Base-by-base conservation (phyloP, 148 eudicot genomes). In the Camellia lanceoleosa region DNA sequence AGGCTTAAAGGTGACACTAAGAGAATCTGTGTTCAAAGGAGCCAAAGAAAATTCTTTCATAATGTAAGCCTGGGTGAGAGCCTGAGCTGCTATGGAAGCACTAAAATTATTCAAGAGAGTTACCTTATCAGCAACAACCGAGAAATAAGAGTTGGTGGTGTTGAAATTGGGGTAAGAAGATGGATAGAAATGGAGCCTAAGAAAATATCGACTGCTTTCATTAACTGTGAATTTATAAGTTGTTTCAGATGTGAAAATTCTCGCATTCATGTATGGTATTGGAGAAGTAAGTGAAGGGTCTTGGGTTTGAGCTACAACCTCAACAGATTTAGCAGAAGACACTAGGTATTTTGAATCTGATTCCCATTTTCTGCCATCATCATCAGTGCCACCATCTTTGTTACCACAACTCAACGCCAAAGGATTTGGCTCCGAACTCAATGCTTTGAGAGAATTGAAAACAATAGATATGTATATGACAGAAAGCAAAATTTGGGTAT, bases 151-250 rank as follows among this genome's bases (percentile, higher is more conserved):
- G 56, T 85, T 82, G 5, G 84, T 80, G 1, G 87, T 70, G 65
- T 88, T 79, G 77, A 72, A 82, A 18, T 91, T 82, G 1, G 82
- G 81, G 71, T 92, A 94, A 1, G 87, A 12, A 5, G 90, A 83
- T 12, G 97, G 98, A 81, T 94, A 92, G 54, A 94, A 94, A 82
- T 91, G 89, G 10, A 94, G 87, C 2, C 98, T 82, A 1, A 94
- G 77, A 41, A 86, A 80, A 62, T 85, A 84, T 0, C 92, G 84
- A 0, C 84, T 30, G 3, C 84, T 71, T 1, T 88, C 78, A 67
- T 84, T 89, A 11, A 87, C 51, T 1, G 88, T 82, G 60, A 94
- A 89, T 59, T 83, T 83, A 74, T 94, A 94, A 0, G 91, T 23
- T 12, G 88, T 43, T 58, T 92, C 92, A 0, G 88, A 83, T 9